Evolutionary conservation across 2,329 filamentous ascomycete genomes (phyloP).

Genomic region (Plenodomus tracheiphilus): DNA sequence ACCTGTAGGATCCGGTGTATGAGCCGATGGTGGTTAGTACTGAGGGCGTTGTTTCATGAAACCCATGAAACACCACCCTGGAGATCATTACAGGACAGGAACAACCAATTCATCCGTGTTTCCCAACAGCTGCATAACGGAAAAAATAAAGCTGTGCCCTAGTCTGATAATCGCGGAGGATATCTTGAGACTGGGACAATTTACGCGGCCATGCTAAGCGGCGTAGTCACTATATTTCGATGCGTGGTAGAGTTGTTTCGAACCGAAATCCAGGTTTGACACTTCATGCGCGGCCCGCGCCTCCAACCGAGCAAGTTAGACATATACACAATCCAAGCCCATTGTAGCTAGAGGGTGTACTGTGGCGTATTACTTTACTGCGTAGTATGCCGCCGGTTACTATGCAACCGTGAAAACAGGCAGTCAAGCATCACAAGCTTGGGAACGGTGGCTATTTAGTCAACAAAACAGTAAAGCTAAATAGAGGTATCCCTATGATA

Average conservation of each 20-base stretch:
- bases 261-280: constrained; percentile 2
- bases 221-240: constrained; percentile 1
- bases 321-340: constrained; percentile 6
- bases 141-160: not conserved
- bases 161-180: not conserved
- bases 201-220: constrained; percentile 2
- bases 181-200: not conserved
- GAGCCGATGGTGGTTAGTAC: constrained; percentile 3
- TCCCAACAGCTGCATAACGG: not conserved
- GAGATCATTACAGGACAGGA: constrained; percentile 19
- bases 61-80: constrained; percentile 26
- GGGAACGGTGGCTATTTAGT: not conserved
- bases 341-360: not conserved
- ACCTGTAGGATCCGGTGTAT: constrained; percentile 5
- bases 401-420: not conserved
- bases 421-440: too few species aligned
- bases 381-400: not conserved
- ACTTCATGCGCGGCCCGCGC: constrained; percentile 10
- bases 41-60: constrained; percentile 17
- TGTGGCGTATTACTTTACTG: too few species aligned
- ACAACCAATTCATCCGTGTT: not conserved
- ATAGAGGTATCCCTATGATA: constrained; percentile 14
- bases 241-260: not conserved
- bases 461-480: not conserved
- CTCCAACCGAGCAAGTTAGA: constrained; percentile 1